A percentile compares a stretch with the other conserved stretches of the same genome.
These are phyloP conservation scores for Solanum commersonii DNA, from an alignment of 257 asterid species.

Conservation along the genomic window DNA sequence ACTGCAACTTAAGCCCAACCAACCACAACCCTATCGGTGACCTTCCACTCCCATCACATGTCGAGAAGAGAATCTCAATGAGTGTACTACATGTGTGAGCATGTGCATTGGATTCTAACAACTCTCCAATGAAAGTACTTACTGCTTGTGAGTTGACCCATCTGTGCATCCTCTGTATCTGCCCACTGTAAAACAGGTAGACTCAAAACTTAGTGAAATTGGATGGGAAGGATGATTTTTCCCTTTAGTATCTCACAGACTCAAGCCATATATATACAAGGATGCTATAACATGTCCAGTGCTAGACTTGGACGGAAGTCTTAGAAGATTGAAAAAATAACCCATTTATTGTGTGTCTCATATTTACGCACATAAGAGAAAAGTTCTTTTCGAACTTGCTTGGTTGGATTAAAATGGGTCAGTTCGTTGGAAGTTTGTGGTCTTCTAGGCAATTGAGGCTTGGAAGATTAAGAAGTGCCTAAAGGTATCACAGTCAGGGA, in stretches of 20 bases:
- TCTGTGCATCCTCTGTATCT: background rate
- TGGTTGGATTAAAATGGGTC: background rate
- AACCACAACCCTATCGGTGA: background rate
- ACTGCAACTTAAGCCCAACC: background rate
- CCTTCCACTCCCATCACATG: background rate
- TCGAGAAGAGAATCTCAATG: background rate
- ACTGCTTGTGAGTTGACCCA: background rate
- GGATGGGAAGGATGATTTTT: background rate
- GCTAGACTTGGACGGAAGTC: background rate
- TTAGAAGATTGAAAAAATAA: background rate
- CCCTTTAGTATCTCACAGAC: background rate
- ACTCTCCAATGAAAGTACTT: background rate
- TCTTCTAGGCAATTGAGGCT: background rate
- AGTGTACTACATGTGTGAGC: background rate
- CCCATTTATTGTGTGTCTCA: background rate
- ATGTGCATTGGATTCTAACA: background rate
- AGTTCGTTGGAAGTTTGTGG: background rate
- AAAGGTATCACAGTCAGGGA: background rate
- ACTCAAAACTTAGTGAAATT: background rate
- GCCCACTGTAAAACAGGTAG: background rate
- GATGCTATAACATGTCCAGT: background rate
- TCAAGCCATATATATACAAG: background rate
- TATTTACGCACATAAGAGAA: background rate
- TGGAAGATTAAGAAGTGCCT: background rate
- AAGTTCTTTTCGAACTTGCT: no score